Conservation (phyloP, 2,329 filamentous ascomycete species). For the Fusarium scirpi region DNA sequence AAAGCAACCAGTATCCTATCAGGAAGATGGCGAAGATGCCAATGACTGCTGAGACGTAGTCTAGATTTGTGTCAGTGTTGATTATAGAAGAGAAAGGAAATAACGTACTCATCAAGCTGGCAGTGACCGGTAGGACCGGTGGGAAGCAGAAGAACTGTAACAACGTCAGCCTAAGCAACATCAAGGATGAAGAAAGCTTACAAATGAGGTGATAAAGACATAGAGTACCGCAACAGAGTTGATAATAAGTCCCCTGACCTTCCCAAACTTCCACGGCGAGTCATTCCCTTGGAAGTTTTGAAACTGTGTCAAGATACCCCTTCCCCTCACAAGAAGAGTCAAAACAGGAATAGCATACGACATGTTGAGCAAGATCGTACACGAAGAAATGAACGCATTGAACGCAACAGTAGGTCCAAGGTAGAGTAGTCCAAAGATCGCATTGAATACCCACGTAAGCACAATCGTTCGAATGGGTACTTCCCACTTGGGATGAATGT, state of each 20-base stretch:
- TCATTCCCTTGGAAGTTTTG: constrained; percentile 10
- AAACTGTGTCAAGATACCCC: not conserved
- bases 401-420: constrained; percentile 36
- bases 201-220: constrained; percentile 34
- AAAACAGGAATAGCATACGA: constrained; percentile 37
- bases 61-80: constrained; percentile 29
- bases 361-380: constrained; percentile 38
- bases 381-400: constrained; percentile 37
- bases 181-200: not conserved
- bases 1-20: constrained; percentile 24
- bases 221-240: constrained; percentile 37
- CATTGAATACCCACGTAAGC: constrained; percentile 31
- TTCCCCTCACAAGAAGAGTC: constrained; percentile 25
- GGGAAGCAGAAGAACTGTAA: constrained; percentile 41
- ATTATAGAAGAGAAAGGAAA: fast-evolving
- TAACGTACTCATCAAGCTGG: constrained; percentile 34
- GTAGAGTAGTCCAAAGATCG: constrained; percentile 35
- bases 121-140: constrained; percentile 27
- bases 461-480: constrained; percentile 28
- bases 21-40: constrained; percentile 48
- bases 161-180: not conserved
- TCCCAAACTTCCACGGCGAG: constrained; percentile 28
- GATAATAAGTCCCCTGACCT: constrained; percentile 9
- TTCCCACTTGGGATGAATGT: constrained; percentile 32
- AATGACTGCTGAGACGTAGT: constrained; percentile 54